phyloP scores from a whole-genome alignment of 345 rosid species.

The Alliaria petiolata region DNA sequence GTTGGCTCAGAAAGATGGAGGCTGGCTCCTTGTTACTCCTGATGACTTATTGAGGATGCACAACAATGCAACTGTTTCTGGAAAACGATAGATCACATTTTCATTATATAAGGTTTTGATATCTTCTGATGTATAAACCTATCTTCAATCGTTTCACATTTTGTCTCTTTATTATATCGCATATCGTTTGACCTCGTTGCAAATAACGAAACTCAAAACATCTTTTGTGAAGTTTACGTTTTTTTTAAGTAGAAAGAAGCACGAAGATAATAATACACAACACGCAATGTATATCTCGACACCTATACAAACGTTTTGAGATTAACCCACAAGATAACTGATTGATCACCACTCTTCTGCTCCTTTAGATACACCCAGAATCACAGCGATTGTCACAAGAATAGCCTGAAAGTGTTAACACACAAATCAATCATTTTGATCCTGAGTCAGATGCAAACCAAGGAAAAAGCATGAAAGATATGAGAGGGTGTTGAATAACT shows the following conservation, averaged over 20 bases:
- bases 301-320: slow-evolving; percentile 29
- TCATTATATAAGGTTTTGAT: neutral
- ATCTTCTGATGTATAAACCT: neutral
- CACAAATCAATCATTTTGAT: neutral
- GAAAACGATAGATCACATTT: slow-evolving; percentile 42
- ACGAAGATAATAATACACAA: slow-evolving; percentile 9
- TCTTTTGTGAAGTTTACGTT: slow-evolving; percentile 1
- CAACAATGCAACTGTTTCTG: slow-evolving; percentile 37
- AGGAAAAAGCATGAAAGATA: neutral
- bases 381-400: slow-evolving; percentile 64
- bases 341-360: slow-evolving; percentile 49
- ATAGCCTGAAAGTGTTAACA: slow-evolving; percentile 78
- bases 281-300: neutral
- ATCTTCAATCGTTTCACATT: neutral
- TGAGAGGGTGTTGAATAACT: slow-evolving; percentile 20
- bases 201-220: neutral
- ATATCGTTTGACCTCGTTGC: neutral
- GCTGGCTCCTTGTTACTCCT: slow-evolving; percentile 66
- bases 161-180: neutral
- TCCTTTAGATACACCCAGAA: slow-evolving; percentile 66
- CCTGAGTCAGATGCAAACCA: neutral
- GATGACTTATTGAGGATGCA: slow-evolving; percentile 81
- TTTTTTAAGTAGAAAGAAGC: neutral
- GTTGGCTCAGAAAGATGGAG: slow-evolving; percentile 66
- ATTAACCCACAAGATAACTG: neutral